Conservation (phyloP, 805 yeast genomes). For the Candida verbasci region DNA sequence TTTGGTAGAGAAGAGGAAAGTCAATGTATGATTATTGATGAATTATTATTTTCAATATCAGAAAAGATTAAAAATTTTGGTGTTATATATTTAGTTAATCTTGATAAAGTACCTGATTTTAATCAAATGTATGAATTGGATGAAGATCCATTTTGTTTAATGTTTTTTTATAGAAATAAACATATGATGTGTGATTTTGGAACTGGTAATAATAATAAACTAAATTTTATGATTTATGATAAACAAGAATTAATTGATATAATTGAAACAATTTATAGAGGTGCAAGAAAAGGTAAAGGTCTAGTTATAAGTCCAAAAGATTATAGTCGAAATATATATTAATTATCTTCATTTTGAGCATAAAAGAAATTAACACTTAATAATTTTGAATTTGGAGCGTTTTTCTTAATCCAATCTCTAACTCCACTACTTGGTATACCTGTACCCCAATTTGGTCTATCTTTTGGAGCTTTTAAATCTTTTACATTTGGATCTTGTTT, state of each 20-base stretch:
- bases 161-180: constrained; percentile 90
- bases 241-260: constrained; percentile 90
- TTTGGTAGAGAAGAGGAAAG: constrained; percentile 78
- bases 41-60: constrained; percentile 69
- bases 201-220: constrained; percentile 93
- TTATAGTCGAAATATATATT: constrained; percentile 35
- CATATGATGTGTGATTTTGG: constrained; percentile 99
- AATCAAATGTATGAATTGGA: constrained; percentile 82
- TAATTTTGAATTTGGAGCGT: constrained; percentile 52
- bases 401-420: constrained; percentile 63
- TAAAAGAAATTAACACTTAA: constrained; percentile 78
- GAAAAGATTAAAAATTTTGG: constrained; percentile 87
- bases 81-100: constrained; percentile 82
- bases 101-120: constrained; percentile 85
- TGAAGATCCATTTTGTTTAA: constrained; percentile 86
- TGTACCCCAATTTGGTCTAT: constrained; percentile 80
- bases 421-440: constrained; percentile 78
- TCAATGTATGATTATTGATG: constrained; percentile 90
- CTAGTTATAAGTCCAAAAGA: constrained; percentile 80
- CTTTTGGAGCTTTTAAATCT: constrained; percentile 41
- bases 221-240: constrained; percentile 71
- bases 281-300: constrained; percentile 91
- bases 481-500: constrained; percentile 52
- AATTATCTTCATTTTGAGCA: constrained; percentile 53
- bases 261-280: constrained; percentile 82